Evolutionary conservation across 345 rosid species (phyloP), one percentile per base, ranked within the genome.

Genomic region (Hypericum androsaemum): DNA sequence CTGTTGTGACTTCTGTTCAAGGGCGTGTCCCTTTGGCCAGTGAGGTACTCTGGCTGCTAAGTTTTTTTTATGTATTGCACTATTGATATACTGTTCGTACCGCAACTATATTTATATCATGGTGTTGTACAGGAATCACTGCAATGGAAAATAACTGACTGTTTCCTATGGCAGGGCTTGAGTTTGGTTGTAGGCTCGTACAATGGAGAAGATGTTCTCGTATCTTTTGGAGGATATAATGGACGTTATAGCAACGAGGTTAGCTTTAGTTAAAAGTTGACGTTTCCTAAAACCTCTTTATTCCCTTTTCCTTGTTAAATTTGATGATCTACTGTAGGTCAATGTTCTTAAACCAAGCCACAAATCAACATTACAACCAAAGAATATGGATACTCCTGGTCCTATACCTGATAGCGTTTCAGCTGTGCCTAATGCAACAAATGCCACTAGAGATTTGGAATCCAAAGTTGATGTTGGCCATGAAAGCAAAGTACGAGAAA

Each of bases 21-120:
- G 99, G 99, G 28, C 89, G 96, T 47, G 82, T 76, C 65, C 92
- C 99, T 56, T 74, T 94, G 64, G 99, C 97, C 53, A 94, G 97
- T 59, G 99, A 94, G 99, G 99, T 89, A 86, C 50, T 55, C n/a
- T 60, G 28, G 56, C 55, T 46, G n/a, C 49, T 13, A 43, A 38
- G 39, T 15, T 15, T 45, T 14, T 60, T 42, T 32, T 32, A 12
- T 50, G 41, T 35, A 49, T 22, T 54, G 40, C 39, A 7, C 45
- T 35, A 38, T 41, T n/a, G 9, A 45, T 16, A 22, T 35, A 13
- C 41, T 12, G 41, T 41, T n/a, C 41, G 12, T 10, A 41, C 16
- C 10, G 13, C n/a, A 22, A 22, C 32, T 22, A 22, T 22, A 22
- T 22, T 22, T 22, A 22, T 22, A 22, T 22, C 32, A 1, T 22